Conservation (phyloP, 2,329 filamentous ascomycete species). For the Pyrenophora teres region DNA sequence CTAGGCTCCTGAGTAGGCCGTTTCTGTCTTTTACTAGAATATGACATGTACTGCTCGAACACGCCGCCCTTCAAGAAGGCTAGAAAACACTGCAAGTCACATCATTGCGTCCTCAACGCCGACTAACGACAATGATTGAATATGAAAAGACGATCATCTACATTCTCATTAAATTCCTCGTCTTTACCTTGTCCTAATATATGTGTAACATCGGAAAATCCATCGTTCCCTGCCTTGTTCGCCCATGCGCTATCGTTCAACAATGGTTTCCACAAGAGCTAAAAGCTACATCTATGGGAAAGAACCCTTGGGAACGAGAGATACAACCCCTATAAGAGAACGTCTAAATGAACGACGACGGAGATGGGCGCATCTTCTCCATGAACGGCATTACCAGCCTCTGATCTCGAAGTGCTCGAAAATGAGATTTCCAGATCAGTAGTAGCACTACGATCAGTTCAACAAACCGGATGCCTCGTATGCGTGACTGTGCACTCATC, state of each 20-base stretch:
- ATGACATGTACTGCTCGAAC: too few relatives aligned
- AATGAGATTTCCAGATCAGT: constrained; percentile 30
- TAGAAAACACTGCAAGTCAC: not conserved
- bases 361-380: constrained; percentile 26
- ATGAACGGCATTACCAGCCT: constrained; percentile 22
- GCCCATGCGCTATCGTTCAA: not conserved
- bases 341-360: constrained; percentile 15
- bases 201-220: not conserved
- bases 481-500: constrained; percentile 34
- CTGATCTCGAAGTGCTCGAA: constrained; percentile 31
- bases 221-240: not conserved
- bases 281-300: not conserved
- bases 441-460: constrained; percentile 19
- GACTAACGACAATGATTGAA: not conserved
- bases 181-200: not conserved
- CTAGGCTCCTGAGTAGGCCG: too few relatives aligned
- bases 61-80: too few relatives aligned
- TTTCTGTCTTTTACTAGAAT: too few relatives aligned
- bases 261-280: constrained; percentile 11
- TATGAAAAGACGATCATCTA: not conserved
- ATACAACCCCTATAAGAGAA: not conserved
- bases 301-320: too few relatives aligned
- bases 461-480: constrained; percentile 13
- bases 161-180: not conserved
- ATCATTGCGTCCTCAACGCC: not conserved